Conservation (phyloP, 306 rosid genomes). For the Ochetophila trinervis region DNA sequence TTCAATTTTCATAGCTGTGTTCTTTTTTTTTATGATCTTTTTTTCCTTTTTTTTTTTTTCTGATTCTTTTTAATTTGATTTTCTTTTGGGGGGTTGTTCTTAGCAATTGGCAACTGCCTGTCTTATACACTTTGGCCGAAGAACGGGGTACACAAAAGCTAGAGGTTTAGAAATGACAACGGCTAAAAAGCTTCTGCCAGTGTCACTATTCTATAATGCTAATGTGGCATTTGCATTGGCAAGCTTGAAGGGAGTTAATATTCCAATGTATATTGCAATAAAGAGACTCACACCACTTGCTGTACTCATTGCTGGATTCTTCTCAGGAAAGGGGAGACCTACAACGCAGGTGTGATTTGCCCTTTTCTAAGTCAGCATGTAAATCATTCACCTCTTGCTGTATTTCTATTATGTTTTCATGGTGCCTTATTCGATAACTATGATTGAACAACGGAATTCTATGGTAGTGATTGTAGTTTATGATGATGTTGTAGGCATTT, state of each 20-base stretch:
- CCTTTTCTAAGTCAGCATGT: background rate
- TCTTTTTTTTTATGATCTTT: background rate
- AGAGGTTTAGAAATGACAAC: constrained; percentile 57
- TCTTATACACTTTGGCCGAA: constrained; percentile 70
- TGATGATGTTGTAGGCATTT: too few species aligned
- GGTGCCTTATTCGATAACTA: background rate
- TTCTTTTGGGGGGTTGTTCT: constrained; percentile 7
- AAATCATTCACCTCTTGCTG: background rate
- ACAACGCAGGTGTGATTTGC: constrained; percentile 48
- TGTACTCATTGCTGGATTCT: constrained; percentile 71
- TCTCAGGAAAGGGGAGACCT: constrained; percentile 75
- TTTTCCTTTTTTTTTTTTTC: background rate
- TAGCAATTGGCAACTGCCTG: constrained; percentile 78
- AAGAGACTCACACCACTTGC: constrained; percentile 98
- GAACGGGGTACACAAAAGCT: constrained; percentile 69
- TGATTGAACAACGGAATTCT: too few species aligned
- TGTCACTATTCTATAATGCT: constrained; percentile 85
- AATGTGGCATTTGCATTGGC: constrained; percentile 97
- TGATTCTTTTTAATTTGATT: constrained; percentile 4
- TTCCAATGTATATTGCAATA: constrained; percentile 96
- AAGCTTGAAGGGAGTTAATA: constrained; percentile 93
- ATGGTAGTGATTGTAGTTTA: too few species aligned
- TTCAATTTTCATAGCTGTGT: background rate
- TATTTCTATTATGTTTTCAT: background rate
- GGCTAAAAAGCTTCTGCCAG: constrained; percentile 71